These are phyloP conservation scores for Rutstroemia sp. DNA, from an alignment of 2,329 filamentous ascomycete genomes.

Conservation along the genomic window DNA sequence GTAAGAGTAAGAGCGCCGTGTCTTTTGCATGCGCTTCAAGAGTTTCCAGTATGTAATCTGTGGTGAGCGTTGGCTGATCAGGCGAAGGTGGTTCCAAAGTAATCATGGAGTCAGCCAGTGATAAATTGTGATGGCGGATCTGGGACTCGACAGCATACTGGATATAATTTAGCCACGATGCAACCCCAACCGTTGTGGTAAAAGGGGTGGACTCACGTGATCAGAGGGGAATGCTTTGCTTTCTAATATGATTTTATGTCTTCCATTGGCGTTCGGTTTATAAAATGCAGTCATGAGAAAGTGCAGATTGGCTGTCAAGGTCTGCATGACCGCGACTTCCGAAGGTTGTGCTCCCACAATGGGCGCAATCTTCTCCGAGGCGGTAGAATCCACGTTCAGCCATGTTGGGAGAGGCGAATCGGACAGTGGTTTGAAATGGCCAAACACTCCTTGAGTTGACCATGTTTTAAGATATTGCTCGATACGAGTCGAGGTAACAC, in stretches of 20 bases:
- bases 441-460: conserved; percentile 69
- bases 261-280: conserved; percentile 48
- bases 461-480: conserved; percentile 65
- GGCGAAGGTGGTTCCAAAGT: conserved; percentile 50
- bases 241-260: conserved; percentile 71
- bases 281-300: conserved; percentile 75
- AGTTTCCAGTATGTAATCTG: conserved; percentile 56
- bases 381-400: conserved; percentile 63
- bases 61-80: conserved; percentile 49
- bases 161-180: conserved; percentile 16
- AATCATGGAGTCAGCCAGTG: conserved; percentile 59
- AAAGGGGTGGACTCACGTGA: conserved; percentile 47
- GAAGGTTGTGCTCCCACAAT: conserved; percentile 61
- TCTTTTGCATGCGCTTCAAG: conserved; percentile 59
- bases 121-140: conserved; percentile 58
- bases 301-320: conserved; percentile 71
- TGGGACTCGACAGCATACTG: conserved; percentile 74
- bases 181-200: neutral
- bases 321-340: conserved; percentile 76
- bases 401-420: conserved; percentile 57
- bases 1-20: conserved; percentile 65
- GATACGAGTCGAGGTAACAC: conserved; percentile 55
- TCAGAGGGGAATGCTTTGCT: conserved; percentile 77
- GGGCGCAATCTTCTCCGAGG: conserved; percentile 58
- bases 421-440: conserved; percentile 62